phyloP scores from a whole-genome alignment of 108 stramenopile genomes.

The Pseudonitzschia multistriata region DNA sequence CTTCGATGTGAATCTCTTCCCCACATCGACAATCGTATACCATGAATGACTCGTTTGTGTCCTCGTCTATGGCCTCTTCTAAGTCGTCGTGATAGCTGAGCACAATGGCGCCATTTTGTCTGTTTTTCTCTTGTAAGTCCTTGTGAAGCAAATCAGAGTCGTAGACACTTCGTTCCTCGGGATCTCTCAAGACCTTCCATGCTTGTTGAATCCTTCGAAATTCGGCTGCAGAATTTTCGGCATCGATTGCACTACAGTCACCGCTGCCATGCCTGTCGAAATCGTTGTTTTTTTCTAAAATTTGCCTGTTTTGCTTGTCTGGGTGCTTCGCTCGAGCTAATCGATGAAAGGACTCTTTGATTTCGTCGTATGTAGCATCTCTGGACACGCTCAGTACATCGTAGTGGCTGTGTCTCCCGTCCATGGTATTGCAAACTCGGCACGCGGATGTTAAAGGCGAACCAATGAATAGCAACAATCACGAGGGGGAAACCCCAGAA shows the following conservation, averaged over 20 bases:
- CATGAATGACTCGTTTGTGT: constrained; percentile 45
- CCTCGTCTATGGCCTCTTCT: constrained; percentile 47
- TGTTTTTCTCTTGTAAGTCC: constrained; percentile 30
- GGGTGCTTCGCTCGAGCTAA: constrained; percentile 62
- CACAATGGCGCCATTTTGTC: constrained; percentile 33
- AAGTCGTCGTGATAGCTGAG: constrained; percentile 50
- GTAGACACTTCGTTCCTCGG: constrained; percentile 44
- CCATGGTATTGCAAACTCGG: not conserved
- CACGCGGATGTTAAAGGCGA: not conserved
- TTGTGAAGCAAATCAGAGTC: constrained; percentile 49
- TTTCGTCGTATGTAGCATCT: constrained; percentile 58
- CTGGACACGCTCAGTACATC: constrained; percentile 66
- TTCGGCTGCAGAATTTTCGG: constrained; percentile 4
- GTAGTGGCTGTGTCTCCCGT: constrained; percentile 50
- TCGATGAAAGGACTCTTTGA: constrained; percentile 69
- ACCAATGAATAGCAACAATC: not conserved
- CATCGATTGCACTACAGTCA: not conserved
- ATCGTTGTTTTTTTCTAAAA: constrained; percentile 15
- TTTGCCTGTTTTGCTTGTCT: constrained; percentile 34
- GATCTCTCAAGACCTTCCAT: constrained; percentile 60
- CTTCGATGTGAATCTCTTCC: constrained; percentile 41
- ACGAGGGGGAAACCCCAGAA: no score
- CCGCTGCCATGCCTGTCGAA: not conserved
- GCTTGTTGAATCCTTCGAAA: constrained; percentile 72
- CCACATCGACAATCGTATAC: constrained; percentile 73